phyloP scores from a whole-genome alignment of 441 rosid genomes.

The Manihot esculenta region DNA sequence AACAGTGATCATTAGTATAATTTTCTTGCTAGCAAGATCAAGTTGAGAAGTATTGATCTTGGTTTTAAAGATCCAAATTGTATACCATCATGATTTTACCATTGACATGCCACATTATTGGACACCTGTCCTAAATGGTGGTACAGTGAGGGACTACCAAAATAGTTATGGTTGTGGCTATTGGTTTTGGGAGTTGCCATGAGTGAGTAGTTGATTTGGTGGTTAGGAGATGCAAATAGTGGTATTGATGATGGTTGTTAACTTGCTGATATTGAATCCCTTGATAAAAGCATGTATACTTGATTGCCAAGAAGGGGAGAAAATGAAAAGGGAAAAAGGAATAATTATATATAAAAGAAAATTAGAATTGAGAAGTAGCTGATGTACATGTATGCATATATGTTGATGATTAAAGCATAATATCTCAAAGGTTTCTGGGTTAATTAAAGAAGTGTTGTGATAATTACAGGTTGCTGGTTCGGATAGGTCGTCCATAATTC shows the following conservation, averaged over 20 bases:
- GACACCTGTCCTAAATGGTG: too few species aligned
- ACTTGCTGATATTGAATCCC: not conserved
- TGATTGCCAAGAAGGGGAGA: not conserved
- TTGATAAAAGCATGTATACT: not conserved
- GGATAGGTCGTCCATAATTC: constrained; percentile 96
- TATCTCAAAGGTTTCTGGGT: constrained; percentile 10
- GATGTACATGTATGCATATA: not conserved
- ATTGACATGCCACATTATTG: too few species aligned
- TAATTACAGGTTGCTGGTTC: constrained; percentile 82
- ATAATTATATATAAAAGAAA: not conserved
- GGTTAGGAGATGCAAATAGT: not conserved
- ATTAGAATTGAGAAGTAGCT: not conserved
- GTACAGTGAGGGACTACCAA: not conserved
- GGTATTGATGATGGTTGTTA: not conserved
- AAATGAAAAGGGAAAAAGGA: not conserved
- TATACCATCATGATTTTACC: too few species aligned
- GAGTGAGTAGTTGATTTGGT: too few species aligned
- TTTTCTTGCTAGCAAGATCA: too few species aligned
- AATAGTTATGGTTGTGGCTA: too few species aligned
- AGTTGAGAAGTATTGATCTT: too few species aligned
- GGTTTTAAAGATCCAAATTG: too few species aligned
- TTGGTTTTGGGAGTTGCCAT: too few species aligned
- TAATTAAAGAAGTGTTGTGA: constrained; percentile 16
- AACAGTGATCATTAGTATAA: too few species aligned
- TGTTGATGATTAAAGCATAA: not conserved